Percentiles rank a stretch among this genome's conserved stretches.
Evolutionary conservation across 1,139 yeast genomes (phyloP).

Genomic region (Candida buenavistaensis): DNA sequence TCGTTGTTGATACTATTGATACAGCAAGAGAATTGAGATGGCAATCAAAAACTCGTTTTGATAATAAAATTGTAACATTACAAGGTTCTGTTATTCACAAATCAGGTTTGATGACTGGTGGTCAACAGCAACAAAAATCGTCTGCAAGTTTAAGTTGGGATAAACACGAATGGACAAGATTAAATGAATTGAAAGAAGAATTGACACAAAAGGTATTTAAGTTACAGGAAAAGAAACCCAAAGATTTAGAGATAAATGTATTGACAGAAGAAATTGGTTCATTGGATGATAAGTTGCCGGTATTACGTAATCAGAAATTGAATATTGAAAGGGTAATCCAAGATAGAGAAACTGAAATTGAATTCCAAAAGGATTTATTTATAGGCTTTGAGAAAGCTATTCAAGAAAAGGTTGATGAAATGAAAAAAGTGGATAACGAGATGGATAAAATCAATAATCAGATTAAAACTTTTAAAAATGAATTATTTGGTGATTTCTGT

Average conservation of each 20-base stretch:
- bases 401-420: conserved; percentile 20
- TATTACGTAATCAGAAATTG: conserved; percentile 49
- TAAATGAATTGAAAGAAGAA: conserved; percentile 62
- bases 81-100: conserved; percentile 85
- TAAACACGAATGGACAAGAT: conserved; percentile 62
- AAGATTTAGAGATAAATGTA: conserved; percentile 57
- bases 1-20: conserved; percentile 73
- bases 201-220: conserved; percentile 53
- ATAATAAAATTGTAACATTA: conserved; percentile 72
- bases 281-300: conserved; percentile 56
- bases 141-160: conserved; percentile 59
- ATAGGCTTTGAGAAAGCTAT: conserved; percentile 20
- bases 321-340: conserved; percentile 52
- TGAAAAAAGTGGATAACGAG: conserved; percentile 31
- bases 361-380: conserved; percentile 40
- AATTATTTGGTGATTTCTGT: conserved; percentile 58
- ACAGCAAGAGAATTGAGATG: conserved; percentile 75
- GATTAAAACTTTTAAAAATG: conserved; percentile 39
- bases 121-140: conserved; percentile 45
- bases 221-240: conserved; percentile 50
- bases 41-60: conserved; percentile 46
- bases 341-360: conserved; percentile 57
- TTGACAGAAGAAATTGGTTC: conserved; percentile 53
- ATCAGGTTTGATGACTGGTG: conserved; percentile 94
- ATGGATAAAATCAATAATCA: conserved; percentile 24